A percentile compares a stretch with the other conserved stretches of the same genome.
Conservation (phyloP, 805 yeast genomes). For the Suhomyces kilbournensis region DNA sequence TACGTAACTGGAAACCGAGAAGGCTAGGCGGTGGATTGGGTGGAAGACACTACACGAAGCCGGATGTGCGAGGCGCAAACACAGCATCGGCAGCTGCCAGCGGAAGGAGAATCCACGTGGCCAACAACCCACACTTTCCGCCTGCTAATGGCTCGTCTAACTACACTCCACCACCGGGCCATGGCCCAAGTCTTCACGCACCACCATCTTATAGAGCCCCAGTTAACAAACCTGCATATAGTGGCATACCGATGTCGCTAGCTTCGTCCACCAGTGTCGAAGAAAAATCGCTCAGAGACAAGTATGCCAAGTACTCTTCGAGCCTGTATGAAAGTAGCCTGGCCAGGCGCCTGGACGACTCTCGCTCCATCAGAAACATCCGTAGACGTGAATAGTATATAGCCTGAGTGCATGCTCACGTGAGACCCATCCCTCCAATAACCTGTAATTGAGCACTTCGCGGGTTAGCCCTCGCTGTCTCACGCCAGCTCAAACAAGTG, state of each 20-base stretch:
- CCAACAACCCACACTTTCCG: background rate
- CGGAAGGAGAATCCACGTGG: constrained; percentile 13
- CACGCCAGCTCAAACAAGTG: background rate
- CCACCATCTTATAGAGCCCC: background rate
- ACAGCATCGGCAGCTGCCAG: constrained; percentile 39
- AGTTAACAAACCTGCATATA: background rate
- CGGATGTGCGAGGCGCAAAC: constrained; percentile 17
- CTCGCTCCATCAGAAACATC: constrained; percentile 3
- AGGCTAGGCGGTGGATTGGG: constrained; percentile 93
- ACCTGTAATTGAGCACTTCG: background rate
- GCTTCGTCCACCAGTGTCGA: background rate
- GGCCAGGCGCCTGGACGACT: background rate
- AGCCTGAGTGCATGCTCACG: background rate
- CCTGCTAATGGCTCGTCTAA: background rate
- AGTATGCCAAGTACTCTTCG: constrained; percentile 21
- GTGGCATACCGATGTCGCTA: background rate
- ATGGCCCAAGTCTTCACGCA: background rate
- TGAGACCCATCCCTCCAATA: background rate
- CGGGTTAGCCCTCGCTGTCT: background rate
- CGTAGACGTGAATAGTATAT: background rate
- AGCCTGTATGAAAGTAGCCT: background rate
- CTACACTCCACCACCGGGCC: background rate
- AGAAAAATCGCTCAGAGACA: constrained; percentile 19
- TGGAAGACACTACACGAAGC: constrained; percentile 63
- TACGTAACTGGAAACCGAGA: constrained; percentile 67